Evolutionary conservation across 2,329 filamentous ascomycete genomes (phyloP), one percentile per base, ranked within the genome.

Genomic region (Aureobasidium zeae): DNA sequence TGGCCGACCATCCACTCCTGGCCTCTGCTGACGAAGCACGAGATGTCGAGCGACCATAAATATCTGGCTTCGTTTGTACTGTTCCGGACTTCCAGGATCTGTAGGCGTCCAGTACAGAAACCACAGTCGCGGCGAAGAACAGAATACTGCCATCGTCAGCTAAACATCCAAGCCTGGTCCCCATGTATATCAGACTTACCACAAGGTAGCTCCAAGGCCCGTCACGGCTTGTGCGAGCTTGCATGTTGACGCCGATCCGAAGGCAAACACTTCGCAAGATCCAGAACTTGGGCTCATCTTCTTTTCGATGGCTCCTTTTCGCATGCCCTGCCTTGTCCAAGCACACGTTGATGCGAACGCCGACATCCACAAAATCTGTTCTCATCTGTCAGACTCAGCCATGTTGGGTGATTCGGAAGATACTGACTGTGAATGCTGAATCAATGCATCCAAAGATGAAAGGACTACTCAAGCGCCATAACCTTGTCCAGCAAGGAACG

Each of bases 401-500:
- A 36, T 25, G 5, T n/a, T 2, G 12, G 4, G 12, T 25, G 24
- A n/a, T 25, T 10, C 20, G 5, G 33, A 36, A 11, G 21, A 4
- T n/a, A 25, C 33, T 25, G 4, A 36, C 33, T 12, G 22, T 33
- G 25, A 43, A 34, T 3, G 28, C 22, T 2, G 22, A 21, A 13
- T 43, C 39, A 30, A 43, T 34, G 3, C 16, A 11, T 5, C 33
- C 7, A 24, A 33, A 30, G n/a, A 28, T 13, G 17, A 33, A 43
- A 7, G 39, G 30, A 28, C 28, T 43, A 16, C 29, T 16, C 12
- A 43, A 24, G 16, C 39, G 39, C 39, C 39, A 43, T 20, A 34
- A n/a, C 22, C 30, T 34, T 34, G 39, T 43, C 39, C 39, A 43
- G 30, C 29, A 43, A 43, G 39, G 39, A 13, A 43, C 17, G 28